Conservation (phyloP, 2,329 filamentous ascomycete species). For the Pseudocercospora crystallina region DNA sequence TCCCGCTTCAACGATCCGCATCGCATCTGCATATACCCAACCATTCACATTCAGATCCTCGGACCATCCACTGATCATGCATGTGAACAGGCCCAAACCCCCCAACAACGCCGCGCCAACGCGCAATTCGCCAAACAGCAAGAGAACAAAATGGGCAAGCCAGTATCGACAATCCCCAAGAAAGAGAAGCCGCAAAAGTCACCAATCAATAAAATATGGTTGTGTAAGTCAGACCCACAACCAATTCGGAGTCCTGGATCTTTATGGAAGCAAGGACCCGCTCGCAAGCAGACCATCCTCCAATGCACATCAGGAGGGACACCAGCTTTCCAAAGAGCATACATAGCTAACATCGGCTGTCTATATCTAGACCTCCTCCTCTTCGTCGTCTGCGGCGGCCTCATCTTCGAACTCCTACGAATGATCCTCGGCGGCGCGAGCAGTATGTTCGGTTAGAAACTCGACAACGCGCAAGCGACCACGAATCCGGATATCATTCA, state of each 20-base stretch:
- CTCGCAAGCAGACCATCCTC: too few species aligned
- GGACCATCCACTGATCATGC: neutral
- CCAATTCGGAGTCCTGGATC: neutral
- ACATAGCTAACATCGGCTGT: too few species aligned
- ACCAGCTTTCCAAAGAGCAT: too few species aligned
- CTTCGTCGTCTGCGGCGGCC: constrained; percentile 63
- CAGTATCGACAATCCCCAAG: constrained; percentile 51
- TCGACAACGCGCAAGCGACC: too few species aligned
- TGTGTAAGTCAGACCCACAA: constrained; percentile 52
- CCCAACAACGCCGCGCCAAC: constrained; percentile 78
- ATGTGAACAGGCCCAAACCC: constrained; percentile 66
- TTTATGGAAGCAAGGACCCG: too few species aligned
- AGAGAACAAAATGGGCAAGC: constrained; percentile 72
- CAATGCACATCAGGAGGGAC: too few species aligned
- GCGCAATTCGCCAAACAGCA: constrained; percentile 74
- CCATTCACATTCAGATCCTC: neutral
- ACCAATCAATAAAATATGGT: constrained; percentile 58
- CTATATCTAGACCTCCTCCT: constrained; percentile 58
- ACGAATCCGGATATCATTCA: too few species aligned
- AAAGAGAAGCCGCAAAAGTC: constrained; percentile 36
- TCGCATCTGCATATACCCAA: neutral
- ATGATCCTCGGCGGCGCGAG: constrained; percentile 39
- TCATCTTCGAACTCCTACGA: constrained; percentile 58
- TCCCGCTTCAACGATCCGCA: neutral
- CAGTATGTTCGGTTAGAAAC: too few species aligned